phyloP scores from a whole-genome alignment of 2,329 filamentous ascomycete genomes.

The Trichoderma afroharzianum region DNA sequence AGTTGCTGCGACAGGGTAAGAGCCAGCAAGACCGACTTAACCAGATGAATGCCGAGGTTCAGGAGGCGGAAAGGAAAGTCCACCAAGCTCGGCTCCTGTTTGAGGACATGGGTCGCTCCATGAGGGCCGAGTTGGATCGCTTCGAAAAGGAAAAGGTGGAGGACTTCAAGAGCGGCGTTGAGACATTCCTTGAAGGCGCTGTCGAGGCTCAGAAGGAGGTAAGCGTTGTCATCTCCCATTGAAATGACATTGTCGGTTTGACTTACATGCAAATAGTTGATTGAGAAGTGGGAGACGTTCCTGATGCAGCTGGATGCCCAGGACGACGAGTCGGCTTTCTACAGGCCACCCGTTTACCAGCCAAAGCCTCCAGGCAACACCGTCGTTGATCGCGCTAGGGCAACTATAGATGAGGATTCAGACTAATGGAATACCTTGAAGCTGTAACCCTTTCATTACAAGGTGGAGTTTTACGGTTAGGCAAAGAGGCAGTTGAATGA shows the following conservation, averaged over 20 bases:
- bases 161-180: conserved; percentile 96
- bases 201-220: conserved; percentile 99
- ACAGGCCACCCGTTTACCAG: conserved; percentile 57
- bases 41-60: conserved; percentile 87
- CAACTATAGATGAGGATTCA: conserved; percentile 58
- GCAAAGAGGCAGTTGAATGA: not conserved
- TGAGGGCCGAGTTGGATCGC: conserved; percentile 85
- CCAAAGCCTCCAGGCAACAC: conserved; percentile 53
- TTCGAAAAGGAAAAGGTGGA: conserved; percentile 98
- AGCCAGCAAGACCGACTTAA: conserved; percentile 93
- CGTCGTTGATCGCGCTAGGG: conserved; percentile 57
- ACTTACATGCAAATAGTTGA: conserved; percentile 43
- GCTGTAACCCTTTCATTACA: not conserved
- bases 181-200: conserved; percentile 94
- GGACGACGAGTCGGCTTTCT: conserved; percentile 72
- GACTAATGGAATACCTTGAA: conserved; percentile 41
- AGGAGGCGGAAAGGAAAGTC: conserved; percentile 89
- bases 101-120: conserved; percentile 93
- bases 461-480: not conserved
- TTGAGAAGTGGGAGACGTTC: conserved; percentile 98
- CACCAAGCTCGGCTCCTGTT: conserved; percentile 88
- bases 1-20: conserved; percentile 89
- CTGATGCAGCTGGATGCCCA: conserved; percentile 93
- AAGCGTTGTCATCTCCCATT: conserved; percentile 5
- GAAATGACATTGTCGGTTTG: not conserved